Evolutionary conservation across 225 moss, liverwort and hornwort species (phyloP), one percentile per base, ranked within the genome.

Genomic region (Rhytidiadelphus loreus): DNA sequence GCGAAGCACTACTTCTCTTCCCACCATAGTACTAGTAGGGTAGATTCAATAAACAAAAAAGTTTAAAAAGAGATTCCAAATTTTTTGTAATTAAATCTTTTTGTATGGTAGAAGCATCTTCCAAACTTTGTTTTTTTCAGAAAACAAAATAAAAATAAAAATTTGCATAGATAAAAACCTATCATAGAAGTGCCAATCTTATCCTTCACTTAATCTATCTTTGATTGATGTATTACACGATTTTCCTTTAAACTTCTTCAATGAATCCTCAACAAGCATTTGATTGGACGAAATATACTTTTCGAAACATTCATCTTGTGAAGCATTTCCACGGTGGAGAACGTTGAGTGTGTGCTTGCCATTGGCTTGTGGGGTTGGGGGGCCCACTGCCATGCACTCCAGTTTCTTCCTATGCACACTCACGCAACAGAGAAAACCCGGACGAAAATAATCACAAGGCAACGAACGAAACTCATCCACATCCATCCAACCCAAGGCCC

Each of bases 131-230:
- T 30, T 48, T 28, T 29, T 46, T 8, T 48, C 9, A 16, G 0
- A 4, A 7, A 30, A n/a, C n/a, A 11, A 70, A 39, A 37, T 3
- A 3, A 14, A 30, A 62, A 62, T 26, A 28, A 43, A 30, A 16
- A 17, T 5, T 16, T 6, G 3, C 7, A 2, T 7, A 32, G 1
- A 8, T 0, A 74, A 20, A 20, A 20, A 0, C 0, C 0, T 0
- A 50, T 21, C 0, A 32, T 1, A 52, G 3, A 52, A 13, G 3
- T 35, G 5, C 0, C 2, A 2, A 76, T 52, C 22, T 52, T 76
- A 5, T 0, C 4, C 0, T 35, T 22, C 6, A 5, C 5, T 13
- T 53, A 8, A 2, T 19, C 6, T 35, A 3, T 22, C 33, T 35
- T 35, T 48, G 3, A 33, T 20, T 32, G 32, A 33, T 33, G 29